Evolutionary conservation across 768 basidiomycete genomes (phyloP).

Genomic region (Neoboletus magnificus): DNA sequence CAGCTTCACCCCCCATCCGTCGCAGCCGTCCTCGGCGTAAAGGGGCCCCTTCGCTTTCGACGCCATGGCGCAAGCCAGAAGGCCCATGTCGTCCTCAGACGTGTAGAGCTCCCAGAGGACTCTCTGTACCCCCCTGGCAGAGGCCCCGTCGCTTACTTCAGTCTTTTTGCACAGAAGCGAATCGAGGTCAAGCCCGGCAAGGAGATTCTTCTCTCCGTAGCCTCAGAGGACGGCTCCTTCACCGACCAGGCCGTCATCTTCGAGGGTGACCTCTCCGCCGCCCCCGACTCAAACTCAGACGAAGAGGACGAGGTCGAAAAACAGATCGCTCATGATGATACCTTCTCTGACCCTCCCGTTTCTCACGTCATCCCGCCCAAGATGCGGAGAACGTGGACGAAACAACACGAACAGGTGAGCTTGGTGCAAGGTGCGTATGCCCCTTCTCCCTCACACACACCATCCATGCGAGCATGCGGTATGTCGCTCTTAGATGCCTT

Average conservation of each 20-base stretch:
- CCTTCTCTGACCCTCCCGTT: conserved; percentile 30
- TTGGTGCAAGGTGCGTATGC: conserved; percentile 36
- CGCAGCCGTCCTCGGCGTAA: conserved; percentile 58
- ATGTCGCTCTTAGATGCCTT: conserved; percentile 29
- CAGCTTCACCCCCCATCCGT: conserved; percentile 34
- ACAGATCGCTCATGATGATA: conserved; percentile 41
- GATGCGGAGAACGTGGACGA: conserved; percentile 61
- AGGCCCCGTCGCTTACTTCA: conserved; percentile 49
- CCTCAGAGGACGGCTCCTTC: conserved; percentile 48
- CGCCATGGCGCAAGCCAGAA: conserved; percentile 65
- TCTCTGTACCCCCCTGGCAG: conserved; percentile 41
- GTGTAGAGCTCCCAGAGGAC: conserved; percentile 50
- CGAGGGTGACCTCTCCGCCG: conserved; percentile 44
- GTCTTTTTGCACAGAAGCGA: conserved; percentile 64
- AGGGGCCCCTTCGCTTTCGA: conserved; percentile 59
- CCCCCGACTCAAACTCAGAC: conserved; percentile 31
- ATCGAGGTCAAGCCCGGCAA: conserved; percentile 71
- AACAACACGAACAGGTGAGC: conserved; percentile 44
- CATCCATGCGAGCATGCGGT: conserved; percentile 27
- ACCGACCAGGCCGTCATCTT: conserved; percentile 58
- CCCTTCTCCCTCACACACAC: neutral
- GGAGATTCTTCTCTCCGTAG: conserved; percentile 62
- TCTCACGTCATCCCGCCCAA: conserved; percentile 54
- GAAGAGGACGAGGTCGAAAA: conserved; percentile 42
- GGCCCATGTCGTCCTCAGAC: conserved; percentile 64